These are phyloP conservation scores for Globisporangium alternatum DNA, from an alignment of 352 stramenopile species.

Conservation along the genomic window DNA sequence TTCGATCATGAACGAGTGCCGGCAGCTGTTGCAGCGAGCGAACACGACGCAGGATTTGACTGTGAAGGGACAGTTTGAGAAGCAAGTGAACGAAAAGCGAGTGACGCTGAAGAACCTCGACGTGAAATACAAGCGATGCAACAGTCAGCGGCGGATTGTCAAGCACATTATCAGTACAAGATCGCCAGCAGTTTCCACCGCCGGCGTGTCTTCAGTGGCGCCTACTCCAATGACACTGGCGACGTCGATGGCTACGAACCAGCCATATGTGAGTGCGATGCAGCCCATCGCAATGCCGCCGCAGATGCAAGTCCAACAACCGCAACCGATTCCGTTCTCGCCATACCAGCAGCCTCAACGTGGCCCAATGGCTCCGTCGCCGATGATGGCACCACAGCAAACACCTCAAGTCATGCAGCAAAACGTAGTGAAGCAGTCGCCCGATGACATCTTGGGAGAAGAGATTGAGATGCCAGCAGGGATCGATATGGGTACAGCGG, in stretches of 20 bases:
- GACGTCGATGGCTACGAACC: neutral
- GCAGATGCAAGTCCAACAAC: constrained; percentile 17
- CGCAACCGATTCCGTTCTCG: constrained; percentile 19
- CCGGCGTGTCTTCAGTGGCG: neutral
- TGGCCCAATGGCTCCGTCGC: neutral
- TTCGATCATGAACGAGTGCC: constrained; percentile 78
- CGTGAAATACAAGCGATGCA: constrained; percentile 79
- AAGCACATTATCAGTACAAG: constrained; percentile 67
- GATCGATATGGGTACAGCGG: constrained; percentile 20
- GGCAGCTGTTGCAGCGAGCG: constrained; percentile 69
- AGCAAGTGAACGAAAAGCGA: constrained; percentile 69
- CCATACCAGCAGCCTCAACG: constrained; percentile 19
- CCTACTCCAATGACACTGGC: neutral
- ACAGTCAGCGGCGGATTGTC: constrained; percentile 77
- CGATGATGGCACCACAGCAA: neutral
- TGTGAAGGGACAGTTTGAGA: constrained; percentile 61
- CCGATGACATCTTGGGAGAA: constrained; percentile 50
- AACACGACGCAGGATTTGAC: constrained; percentile 69
- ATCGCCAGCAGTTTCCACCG: constrained; percentile 16
- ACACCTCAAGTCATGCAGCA: neutral
- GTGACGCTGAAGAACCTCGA: constrained; percentile 70
- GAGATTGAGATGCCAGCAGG: constrained; percentile 35
- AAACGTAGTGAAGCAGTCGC: constrained; percentile 31
- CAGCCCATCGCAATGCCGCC: constrained; percentile 48
- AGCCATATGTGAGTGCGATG: constrained; percentile 22